Evolutionary conservation across 495 filamentous ascomycete species (phyloP), one percentile per base, ranked within the genome.

Genomic region (Cetradonia linearis): DNA sequence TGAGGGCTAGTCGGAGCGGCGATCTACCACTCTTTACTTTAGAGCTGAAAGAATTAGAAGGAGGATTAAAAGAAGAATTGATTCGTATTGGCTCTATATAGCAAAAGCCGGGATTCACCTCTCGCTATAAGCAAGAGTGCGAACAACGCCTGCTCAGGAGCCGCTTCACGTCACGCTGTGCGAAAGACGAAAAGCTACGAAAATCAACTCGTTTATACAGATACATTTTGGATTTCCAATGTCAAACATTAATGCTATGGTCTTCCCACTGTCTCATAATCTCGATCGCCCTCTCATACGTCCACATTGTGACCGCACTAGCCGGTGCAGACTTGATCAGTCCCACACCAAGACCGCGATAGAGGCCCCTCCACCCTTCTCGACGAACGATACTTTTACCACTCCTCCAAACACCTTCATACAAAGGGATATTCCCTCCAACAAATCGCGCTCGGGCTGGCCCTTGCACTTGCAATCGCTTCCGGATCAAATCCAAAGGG

Each of bases 231-330:
- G 10, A 11, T 0, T 46, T 5, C 18, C 31, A 54, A 20, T 3
- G 30, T 54, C 16, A 54, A 14, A 20, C 31, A 25, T 54, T 18
- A 30, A 36, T 23, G 28, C 5, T 18, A 34, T 28, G 36, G 25
- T 47, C 52, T 7, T 63, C 61, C 30, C 68, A 68, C 44, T 78
- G 72, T 37, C 78, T 77, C 46, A 89, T 71, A 7, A 84, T 65
- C 60, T 70, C 77, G 70, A 94, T 70, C 7, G 78, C 80, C 64
- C 82, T 72, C 73, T 96, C 93, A 73, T 96, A 97, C 1, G 92
- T 96, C 93, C 94, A 99, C 88, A 99, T 93, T 0, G 93, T 99
- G 23, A 96, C 83, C 2, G 93, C 94, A 72, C 89, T 95, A 25
- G 94, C 85, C 50, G 93, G 93, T 33, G 92, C 94, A 18, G 93